Evolutionary conservation across 495 filamentous ascomycete genomes (phyloP).

Genomic region (Immersiella caudata): DNA sequence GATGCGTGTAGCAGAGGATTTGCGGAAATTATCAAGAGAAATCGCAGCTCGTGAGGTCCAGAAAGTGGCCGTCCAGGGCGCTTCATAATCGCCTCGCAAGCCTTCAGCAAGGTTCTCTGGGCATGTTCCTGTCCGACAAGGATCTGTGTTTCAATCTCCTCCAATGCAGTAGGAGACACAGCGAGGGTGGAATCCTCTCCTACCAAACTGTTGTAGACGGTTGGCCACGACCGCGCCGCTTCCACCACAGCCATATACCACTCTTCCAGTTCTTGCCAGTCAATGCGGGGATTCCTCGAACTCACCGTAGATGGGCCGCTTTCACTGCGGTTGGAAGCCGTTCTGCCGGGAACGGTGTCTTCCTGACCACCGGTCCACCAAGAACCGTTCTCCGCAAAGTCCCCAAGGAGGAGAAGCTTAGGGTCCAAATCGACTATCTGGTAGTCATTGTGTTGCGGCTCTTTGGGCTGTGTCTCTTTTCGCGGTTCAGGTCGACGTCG

Average conservation of each 20-base stretch:
- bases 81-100: conserved; percentile 82
- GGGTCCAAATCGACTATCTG: conserved; percentile 61
- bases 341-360: conserved; percentile 41
- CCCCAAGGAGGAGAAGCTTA: conserved; percentile 76
- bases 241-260: conserved; percentile 78
- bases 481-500: conserved; percentile 31
- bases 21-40: conserved; percentile 79
- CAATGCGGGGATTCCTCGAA: conserved; percentile 67
- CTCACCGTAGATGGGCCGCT: conserved; percentile 51
- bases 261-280: conserved; percentile 71
- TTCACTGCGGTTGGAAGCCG: conserved; percentile 39
- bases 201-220: conserved; percentile 58
- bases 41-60: conserved; percentile 72
- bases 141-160: conserved; percentile 62
- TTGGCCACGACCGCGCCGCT: conserved; percentile 54
- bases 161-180: conserved; percentile 37
- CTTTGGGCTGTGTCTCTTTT: conserved; percentile 31
- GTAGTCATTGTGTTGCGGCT: conserved; percentile 27
- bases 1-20: conserved; percentile 72
- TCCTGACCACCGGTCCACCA: conserved; percentile 76
- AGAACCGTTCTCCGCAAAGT: conserved; percentile 78
- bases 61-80: conserved; percentile 74
- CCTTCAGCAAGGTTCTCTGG: conserved; percentile 74
- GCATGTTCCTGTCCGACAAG: conserved; percentile 69
- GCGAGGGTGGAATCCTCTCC: conserved; percentile 25